phyloP scores from a whole-genome alignment of 2,329 filamentous ascomycete species.

The Fusarium praegraminearum region DNA sequence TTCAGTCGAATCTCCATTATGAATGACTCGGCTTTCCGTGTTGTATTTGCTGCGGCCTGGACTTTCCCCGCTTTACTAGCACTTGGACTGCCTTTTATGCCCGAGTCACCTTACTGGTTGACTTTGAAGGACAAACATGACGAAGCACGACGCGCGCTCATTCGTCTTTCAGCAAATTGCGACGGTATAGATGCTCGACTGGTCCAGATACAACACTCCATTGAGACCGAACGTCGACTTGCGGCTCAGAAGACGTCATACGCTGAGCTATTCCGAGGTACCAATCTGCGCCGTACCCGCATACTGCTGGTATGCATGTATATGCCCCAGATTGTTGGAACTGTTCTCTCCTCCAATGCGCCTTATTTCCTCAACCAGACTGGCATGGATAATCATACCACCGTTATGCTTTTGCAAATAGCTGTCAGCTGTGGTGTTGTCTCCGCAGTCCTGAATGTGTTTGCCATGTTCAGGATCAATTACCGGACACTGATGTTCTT shows the following conservation, averaged over 20 bases:
- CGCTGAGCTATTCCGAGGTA: constrained; percentile 3
- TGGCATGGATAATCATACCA: constrained; percentile 8
- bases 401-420: constrained; percentile 10
- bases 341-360: constrained; percentile 15
- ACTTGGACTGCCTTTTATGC: constrained; percentile 8
- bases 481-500: constrained; percentile 12
- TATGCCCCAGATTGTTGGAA: constrained; percentile 9
- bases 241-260: constrained; percentile 4
- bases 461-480: constrained; percentile 7
- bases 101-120: constrained; percentile 10
- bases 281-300: constrained; percentile 1
- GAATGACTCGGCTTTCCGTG: constrained; percentile 15
- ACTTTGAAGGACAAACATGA: neutral
- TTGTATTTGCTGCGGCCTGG: constrained; percentile 14
- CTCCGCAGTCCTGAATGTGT: neutral
- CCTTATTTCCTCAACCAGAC: constrained; percentile 18
- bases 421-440: constrained; percentile 3
- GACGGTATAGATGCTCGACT: constrained; percentile 1
- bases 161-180: neutral
- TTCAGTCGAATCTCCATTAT: constrained; percentile 14
- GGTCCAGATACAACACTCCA: constrained; percentile 6
- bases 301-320: constrained; percentile 15
- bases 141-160: neutral
- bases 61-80: neutral
- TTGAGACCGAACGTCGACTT: constrained; percentile 10